phyloP scores from a whole-genome alignment of 2,329 filamentous ascomycete genomes.

The Aspergillus puulaauensis region DNA sequence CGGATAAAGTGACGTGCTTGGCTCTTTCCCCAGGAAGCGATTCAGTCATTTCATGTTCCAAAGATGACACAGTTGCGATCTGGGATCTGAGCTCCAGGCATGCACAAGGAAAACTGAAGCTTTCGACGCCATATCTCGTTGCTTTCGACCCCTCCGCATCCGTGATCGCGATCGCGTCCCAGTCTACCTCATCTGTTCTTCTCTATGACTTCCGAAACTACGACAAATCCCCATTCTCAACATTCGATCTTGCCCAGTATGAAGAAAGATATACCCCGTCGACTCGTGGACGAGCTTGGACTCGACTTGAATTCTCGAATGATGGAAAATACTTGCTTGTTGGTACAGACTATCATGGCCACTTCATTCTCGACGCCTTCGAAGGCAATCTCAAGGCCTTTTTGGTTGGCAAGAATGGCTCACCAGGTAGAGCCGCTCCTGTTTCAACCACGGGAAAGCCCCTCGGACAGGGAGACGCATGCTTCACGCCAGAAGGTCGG shows the following conservation, averaged over 20 bases:
- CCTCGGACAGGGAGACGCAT: conserved; percentile 69
- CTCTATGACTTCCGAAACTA: conserved; percentile 94
- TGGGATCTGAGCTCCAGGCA: conserved; percentile 86
- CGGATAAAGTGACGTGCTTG: conserved; percentile 77
- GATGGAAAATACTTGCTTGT: conserved; percentile 86
- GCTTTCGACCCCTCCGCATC: conserved; percentile 91
- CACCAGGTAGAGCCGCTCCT: conserved; percentile 50
- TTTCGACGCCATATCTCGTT: conserved; percentile 77
- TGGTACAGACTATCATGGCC: conserved; percentile 78
- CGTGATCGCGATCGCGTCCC: conserved; percentile 86
- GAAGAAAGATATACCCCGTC: conserved; percentile 56
- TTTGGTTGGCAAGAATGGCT: conserved; percentile 52
- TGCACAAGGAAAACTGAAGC: conserved; percentile 74
- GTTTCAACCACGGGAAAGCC: conserved; percentile 56
- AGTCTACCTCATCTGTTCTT: conserved; percentile 73
- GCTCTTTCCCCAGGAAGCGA: conserved; percentile 82
- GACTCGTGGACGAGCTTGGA: conserved; percentile 64
- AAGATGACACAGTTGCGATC: conserved; percentile 85
- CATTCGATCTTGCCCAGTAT: conserved; percentile 69
- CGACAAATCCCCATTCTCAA: conserved; percentile 84
- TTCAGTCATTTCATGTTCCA: conserved; percentile 86
- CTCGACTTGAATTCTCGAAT: conserved; percentile 90
- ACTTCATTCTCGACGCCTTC: conserved; percentile 93
- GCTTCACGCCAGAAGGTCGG: conserved; percentile 84
- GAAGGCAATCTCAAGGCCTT: conserved; percentile 76